Evolutionary conservation across 345 rosid species (phyloP).

Genomic region (Boechera retrofracta): DNA sequence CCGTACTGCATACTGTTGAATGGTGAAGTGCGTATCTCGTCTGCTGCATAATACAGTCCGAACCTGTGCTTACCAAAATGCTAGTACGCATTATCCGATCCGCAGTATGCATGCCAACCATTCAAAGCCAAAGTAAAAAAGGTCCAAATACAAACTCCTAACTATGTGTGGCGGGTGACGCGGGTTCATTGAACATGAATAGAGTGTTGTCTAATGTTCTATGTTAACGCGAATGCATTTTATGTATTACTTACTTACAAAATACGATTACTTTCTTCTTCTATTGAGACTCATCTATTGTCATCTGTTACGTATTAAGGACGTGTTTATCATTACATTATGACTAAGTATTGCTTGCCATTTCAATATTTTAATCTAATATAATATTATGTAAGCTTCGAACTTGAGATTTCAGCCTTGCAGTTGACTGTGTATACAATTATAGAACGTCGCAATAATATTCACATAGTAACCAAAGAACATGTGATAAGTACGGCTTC

Average conservation of each 20-base stretch:
- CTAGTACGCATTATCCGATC: too few relatives aligned
- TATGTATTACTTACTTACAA: not conserved
- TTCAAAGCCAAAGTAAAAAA: too few relatives aligned
- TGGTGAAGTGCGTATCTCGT: too few relatives aligned
- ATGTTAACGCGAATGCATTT: not conserved
- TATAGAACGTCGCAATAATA: not conserved
- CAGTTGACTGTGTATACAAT: not conserved
- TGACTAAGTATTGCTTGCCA: not conserved
- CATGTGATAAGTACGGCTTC: constrained; percentile 26
- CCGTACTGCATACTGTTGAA: too few relatives aligned
- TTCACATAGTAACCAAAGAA: constrained; percentile 13
- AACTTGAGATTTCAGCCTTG: not conserved
- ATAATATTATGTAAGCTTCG: too few relatives aligned
- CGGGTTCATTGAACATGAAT: constrained; percentile 22
- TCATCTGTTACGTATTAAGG: not conserved
- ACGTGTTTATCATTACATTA: not conserved
- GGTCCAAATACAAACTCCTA: not conserved
- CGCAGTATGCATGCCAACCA: too few relatives aligned
- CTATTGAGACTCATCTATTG: not conserved
- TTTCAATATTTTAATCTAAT: not conserved
- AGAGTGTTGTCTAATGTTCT: constrained; percentile 5
- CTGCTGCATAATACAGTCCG: too few relatives aligned
- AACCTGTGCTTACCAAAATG: too few relatives aligned
- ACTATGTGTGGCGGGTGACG: constrained; percentile 4
- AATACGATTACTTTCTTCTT: not conserved